Base-by-base conservation (phyloP, 2,329 filamentous ascomycete genomes). In the Apiospora koreana region DNA sequence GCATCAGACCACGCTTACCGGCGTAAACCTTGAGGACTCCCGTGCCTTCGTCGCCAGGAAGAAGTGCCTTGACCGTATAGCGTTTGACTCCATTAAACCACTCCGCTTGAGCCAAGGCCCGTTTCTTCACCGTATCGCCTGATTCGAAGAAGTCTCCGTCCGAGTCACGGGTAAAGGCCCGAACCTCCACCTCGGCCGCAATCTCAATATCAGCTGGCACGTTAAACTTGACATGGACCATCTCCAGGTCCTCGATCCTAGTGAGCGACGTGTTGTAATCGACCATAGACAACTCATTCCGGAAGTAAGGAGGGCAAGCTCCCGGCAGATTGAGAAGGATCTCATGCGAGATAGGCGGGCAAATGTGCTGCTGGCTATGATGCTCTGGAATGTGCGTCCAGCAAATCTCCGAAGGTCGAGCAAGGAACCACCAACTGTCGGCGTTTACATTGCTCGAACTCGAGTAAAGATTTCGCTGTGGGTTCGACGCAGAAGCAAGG, bases 141-240 rank as follows among this genome's bases (percentile, higher is more conserved):
- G 91, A 97, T 81, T 99, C 96, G 78, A 97, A 98, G 73, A 92
- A 88, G 79, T 99, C 96, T 2, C 96, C 97, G 78, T 99, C 96
- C 0, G 87, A 86, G 78, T 99, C 96, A 48, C 92, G 87, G 1
- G 92, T 89, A 78, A 93, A 97, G 2, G 90, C 91, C 48, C 93
- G 89, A 2, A 94, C 92, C 82, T 98, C 95, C 0, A 98, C 93
- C 81, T 98, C 95, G 18, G 96, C 96, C 2, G 94, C 92, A 68
- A 96, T 90, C 80, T 99, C 97, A 23, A 98, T 90, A 76, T 99
- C 96, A 21, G 92, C 86, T 0, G 96, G 96, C 0, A 97, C 94
- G 69, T 91, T 90, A 79, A 99, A 90, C 75, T 94, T 93, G 76
- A 99, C 83, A 73, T 99, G 96, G 43, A 95, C 91, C 86, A 98